phyloP scores from a whole-genome alignment of 2,329 filamentous ascomycete species.

The Pseudomassariella vexata region DNA sequence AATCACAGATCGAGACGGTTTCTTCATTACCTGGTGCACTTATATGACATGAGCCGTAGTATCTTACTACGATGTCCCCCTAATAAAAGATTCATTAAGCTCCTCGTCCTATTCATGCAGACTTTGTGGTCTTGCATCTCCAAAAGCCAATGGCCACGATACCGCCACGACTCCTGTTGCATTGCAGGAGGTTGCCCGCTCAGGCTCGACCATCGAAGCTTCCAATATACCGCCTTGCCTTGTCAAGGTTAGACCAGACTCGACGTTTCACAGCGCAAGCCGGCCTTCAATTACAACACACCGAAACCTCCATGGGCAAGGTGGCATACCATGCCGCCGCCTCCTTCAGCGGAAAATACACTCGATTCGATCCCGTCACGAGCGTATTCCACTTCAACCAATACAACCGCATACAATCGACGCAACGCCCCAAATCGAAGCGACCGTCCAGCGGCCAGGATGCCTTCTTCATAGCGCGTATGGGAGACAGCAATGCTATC shows the following conservation, averaged over 20 bases:
- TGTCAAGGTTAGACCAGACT: constrained; percentile 8
- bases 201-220: no score
- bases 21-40: no score
- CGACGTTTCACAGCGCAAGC: constrained; percentile 18
- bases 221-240: no score
- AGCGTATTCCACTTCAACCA: constrained; percentile 71
- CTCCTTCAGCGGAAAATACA: constrained; percentile 69
- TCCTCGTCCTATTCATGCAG: no score
- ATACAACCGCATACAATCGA: constrained; percentile 50
- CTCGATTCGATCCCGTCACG: constrained; percentile 58
- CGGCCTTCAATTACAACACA: constrained; percentile 14
- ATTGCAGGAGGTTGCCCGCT: constrained; percentile 3
- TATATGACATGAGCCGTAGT: no score
- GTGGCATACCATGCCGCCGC: constrained; percentile 68
- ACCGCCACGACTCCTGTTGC: constrained; percentile 6
- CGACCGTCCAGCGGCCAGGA: constrained; percentile 85
- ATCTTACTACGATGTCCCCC: no score
- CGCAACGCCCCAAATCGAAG: constrained; percentile 46
- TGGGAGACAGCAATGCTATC: constrained; percentile 67
- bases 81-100: no score
- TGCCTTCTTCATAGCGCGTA: constrained; percentile 83
- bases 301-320: constrained; percentile 14
- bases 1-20: no score
- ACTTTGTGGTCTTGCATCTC: no score
- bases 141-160: constrained; percentile 9